Evolutionary conservation across 179 eudicot species (phyloP).

Genomic region (Carnegiea gigantea): DNA sequence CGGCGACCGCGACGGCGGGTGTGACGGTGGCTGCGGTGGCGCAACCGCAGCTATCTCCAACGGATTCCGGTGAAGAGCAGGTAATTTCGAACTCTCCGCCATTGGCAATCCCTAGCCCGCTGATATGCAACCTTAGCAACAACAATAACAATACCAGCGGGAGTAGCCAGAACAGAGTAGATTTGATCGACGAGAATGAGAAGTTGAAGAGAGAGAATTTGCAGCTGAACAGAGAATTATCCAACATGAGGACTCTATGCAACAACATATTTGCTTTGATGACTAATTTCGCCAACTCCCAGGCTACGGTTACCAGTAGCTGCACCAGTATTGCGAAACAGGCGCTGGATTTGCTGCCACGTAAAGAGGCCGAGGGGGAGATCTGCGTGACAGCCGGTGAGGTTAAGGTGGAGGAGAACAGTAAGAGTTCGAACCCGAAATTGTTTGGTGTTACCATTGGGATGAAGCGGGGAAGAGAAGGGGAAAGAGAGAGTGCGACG

Average conservation of each 20-base stretch:
- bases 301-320: background rate
- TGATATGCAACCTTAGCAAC: constrained; percentile 11
- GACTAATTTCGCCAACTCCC: constrained; percentile 43
- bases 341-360: constrained; percentile 54
- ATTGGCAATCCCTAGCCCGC: constrained; percentile 28
- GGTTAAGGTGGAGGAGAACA: constrained; percentile 14
- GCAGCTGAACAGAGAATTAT: constrained; percentile 60
- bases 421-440: constrained; percentile 31
- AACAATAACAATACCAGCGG: constrained; percentile 19
- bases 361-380: constrained; percentile 15
- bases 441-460: constrained; percentile 73
- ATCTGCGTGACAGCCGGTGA: constrained; percentile 12
- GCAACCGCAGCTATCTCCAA: constrained; percentile 36
- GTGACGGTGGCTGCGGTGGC: constrained; percentile 8
- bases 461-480: constrained; percentile 39
- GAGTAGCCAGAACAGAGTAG: constrained; percentile 30
- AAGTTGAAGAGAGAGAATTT: constrained; percentile 54
- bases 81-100: constrained; percentile 65
- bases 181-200: constrained; percentile 71
- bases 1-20: background rate
- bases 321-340: constrained; percentile 10
- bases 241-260: constrained; percentile 63
- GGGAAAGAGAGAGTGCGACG: constrained; percentile 20
- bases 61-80: constrained; percentile 71
- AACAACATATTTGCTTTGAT: constrained; percentile 60